These are phyloP conservation scores for Trichoderma cornu-damae DNA, from an alignment of 2,329 filamentous ascomycete genomes.

Conservation along the genomic window DNA sequence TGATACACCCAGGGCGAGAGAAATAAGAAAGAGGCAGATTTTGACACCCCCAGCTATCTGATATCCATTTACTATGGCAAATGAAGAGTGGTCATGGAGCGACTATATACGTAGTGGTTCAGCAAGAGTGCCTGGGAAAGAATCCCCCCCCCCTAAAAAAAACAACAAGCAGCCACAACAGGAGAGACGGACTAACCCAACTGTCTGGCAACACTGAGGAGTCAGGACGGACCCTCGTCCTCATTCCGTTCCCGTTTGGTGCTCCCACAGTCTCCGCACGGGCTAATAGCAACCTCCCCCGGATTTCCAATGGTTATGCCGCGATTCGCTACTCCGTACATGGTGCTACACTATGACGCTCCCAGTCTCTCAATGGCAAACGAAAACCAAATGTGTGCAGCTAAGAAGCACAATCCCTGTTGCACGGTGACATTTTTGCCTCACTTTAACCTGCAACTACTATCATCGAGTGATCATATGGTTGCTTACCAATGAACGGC, in stretches of 20 bases:
- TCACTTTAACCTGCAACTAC: too few relatives aligned
- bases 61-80: neutral
- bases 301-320: neutral
- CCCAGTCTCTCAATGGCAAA: neutral
- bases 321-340: neutral
- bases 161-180: neutral
- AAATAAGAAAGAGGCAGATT: neutral
- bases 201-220: neutral
- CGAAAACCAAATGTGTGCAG: neutral
- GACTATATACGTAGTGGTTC: slow-evolving; percentile 15
- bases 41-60: neutral
- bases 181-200: slow-evolving; percentile 15
- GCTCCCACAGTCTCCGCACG: slow-evolving; percentile 3
- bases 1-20: neutral
- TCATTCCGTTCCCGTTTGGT: slow-evolving; percentile 5
- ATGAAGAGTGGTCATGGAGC: neutral
- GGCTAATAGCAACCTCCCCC: neutral
- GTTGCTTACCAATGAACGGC: neutral
- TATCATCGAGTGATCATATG: neutral
- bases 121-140: too few relatives aligned
- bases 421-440: too few relatives aligned
- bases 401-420: too few relatives aligned
- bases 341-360: neutral
- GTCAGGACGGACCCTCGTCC: neutral
- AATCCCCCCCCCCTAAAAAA: too few relatives aligned